Conservation (phyloP, 2,329 filamentous ascomycete species). For the Gaeumannomyces sp. region DNA sequence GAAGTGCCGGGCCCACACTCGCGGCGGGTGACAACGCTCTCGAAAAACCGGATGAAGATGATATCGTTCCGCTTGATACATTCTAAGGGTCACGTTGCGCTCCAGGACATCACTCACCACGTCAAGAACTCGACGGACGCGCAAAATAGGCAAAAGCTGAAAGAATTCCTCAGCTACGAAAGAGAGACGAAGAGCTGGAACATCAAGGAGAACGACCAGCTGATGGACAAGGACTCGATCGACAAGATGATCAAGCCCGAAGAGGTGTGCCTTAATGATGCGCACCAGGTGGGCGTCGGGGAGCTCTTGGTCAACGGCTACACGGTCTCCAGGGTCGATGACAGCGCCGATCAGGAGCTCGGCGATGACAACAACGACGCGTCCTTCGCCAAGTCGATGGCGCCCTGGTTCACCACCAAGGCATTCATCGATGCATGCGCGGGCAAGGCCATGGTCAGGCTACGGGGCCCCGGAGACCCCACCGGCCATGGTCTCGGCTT, state of each 20-base stretch:
- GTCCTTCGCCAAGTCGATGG: slow-evolving; percentile 79
- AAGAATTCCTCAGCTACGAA: slow-evolving; percentile 90
- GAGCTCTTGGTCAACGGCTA: slow-evolving; percentile 89
- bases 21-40: slow-evolving; percentile 91
- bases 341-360: slow-evolving; percentile 51
- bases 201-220: slow-evolving; percentile 62
- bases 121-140: slow-evolving; percentile 90
- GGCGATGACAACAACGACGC: slow-evolving; percentile 59
- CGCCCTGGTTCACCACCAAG: slow-evolving; percentile 94
- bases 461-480: slow-evolving; percentile 92
- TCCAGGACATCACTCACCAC: slow-evolving; percentile 85
- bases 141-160: slow-evolving; percentile 93
- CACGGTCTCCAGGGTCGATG: slow-evolving; percentile 70
- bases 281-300: slow-evolving; percentile 93
- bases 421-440: slow-evolving; percentile 92
- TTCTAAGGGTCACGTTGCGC: slow-evolving; percentile 65
- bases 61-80: slow-evolving; percentile 84
- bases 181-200: slow-evolving; percentile 86
- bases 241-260: slow-evolving; percentile 90
- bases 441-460: slow-evolving; percentile 92
- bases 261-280: slow-evolving; percentile 88
- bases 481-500: slow-evolving; percentile 90
- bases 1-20: slow-evolving; percentile 93
- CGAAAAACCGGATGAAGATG: slow-evolving; percentile 95
- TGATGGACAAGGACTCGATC: slow-evolving; percentile 76